Evolutionary conservation across 2,329 filamentous ascomycete genomes (phyloP).

Genomic region (Neopestalotiopsis sp.): DNA sequence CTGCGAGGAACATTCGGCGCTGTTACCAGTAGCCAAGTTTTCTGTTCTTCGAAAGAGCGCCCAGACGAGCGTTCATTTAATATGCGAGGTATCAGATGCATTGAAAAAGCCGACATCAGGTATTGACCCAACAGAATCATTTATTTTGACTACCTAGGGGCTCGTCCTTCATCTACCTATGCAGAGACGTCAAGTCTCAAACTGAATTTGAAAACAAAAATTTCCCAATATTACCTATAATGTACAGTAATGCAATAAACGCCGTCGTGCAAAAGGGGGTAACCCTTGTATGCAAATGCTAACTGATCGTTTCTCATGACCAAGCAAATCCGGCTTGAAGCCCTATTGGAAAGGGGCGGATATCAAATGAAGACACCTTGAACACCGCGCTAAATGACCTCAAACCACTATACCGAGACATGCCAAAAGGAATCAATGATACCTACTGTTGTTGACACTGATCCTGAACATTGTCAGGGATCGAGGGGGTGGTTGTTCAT

Average conservation of each 20-base stretch:
- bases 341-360: slow-evolving; percentile 7
- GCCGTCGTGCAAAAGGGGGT: neutral
- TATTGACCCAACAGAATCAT: neutral
- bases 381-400: slow-evolving; percentile 24
- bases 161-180: neutral
- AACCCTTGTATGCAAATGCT: neutral
- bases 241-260: slow-evolving; percentile 11
- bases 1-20: too few species aligned
- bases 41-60: too few species aligned
- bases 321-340: slow-evolving; percentile 16
- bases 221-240: slow-evolving; percentile 13
- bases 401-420: slow-evolving; percentile 21
- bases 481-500: slow-evolving; percentile 47
- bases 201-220: neutral
- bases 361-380: slow-evolving; percentile 9
- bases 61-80: too few species aligned
- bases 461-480: slow-evolving; percentile 16
- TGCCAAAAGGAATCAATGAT: slow-evolving; percentile 24
- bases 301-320: slow-evolving; percentile 19
- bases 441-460: slow-evolving; percentile 23
- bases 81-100: too few species aligned
- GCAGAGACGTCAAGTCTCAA: slow-evolving; percentile 1
- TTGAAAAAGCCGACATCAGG: too few species aligned
- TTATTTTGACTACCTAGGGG: slow-evolving; percentile 16
- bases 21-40: too few species aligned